Conservation (phyloP, 768 basidiomycete species). For the Pluteus cervinus region DNA sequence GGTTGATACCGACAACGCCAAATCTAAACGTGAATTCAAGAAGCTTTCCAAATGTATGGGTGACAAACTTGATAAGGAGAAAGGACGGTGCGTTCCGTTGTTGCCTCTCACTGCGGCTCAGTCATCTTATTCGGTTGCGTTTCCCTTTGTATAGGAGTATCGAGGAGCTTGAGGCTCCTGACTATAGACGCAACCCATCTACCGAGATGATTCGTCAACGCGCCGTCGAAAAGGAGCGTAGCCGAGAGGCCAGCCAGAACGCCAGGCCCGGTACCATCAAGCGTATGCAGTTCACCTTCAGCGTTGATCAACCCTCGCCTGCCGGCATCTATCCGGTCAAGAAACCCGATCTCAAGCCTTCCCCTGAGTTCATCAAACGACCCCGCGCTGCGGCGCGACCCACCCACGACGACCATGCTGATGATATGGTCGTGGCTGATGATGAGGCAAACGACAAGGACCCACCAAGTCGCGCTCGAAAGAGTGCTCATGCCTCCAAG, state of each 20-base stretch:
- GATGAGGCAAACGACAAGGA: slow-evolving; percentile 29
- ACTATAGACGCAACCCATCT: slow-evolving; percentile 74
- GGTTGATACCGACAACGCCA: slow-evolving; percentile 87
- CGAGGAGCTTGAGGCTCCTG: slow-evolving; percentile 79
- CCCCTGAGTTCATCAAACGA: slow-evolving; percentile 55
- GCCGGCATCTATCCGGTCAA: slow-evolving; percentile 42
- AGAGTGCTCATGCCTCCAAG: slow-evolving; percentile 10
- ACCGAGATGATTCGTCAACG: slow-evolving; percentile 77
- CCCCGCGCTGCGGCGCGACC: slow-evolving; percentile 28
- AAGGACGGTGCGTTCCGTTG: slow-evolving; percentile 61
- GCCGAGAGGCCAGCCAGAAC: slow-evolving; percentile 61
- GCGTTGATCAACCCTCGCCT: slow-evolving; percentile 63
- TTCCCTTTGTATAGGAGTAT: slow-evolving; percentile 52
- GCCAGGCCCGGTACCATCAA: slow-evolving; percentile 69
- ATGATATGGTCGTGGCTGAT: slow-evolving; percentile 19
- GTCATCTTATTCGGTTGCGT: slow-evolving; percentile 18
- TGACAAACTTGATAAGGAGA: slow-evolving; percentile 90
- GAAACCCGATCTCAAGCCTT: slow-evolving; percentile 65
- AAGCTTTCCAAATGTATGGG: slow-evolving; percentile 86
- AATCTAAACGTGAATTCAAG: slow-evolving; percentile 85
- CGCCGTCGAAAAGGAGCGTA: slow-evolving; percentile 76
- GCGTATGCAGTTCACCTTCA: slow-evolving; percentile 89
- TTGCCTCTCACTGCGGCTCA: slow-evolving; percentile 13
- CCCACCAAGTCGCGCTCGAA: slow-evolving; percentile 28
- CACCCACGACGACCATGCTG: slow-evolving; percentile 8